Conservation (phyloP, 2,329 filamentous ascomycete species). For the Clarireedia homoeocarpa region DNA sequence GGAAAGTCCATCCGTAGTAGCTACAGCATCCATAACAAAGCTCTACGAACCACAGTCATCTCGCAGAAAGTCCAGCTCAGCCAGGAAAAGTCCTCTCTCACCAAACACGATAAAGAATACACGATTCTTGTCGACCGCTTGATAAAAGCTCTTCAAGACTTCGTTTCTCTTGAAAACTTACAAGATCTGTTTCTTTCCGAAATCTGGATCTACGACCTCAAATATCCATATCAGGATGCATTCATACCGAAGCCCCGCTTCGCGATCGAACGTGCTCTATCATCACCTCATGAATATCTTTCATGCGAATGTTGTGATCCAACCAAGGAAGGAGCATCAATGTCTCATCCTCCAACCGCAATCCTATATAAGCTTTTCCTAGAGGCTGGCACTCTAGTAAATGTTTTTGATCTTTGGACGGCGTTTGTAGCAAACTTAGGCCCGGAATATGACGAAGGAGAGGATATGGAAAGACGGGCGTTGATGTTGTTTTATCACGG, state of each 20-base stretch:
- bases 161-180: slow-evolving; percentile 32
- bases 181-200: slow-evolving; percentile 56
- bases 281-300: slow-evolving; percentile 69
- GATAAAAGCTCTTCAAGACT: slow-evolving; percentile 40
- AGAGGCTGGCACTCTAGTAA: slow-evolving; percentile 69
- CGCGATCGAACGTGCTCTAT: slow-evolving; percentile 63
- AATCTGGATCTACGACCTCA: slow-evolving; percentile 67
- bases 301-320: slow-evolving; percentile 60
- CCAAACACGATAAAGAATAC: slow-evolving; percentile 62
- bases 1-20: slow-evolving; percentile 58
- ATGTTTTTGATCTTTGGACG: slow-evolving; percentile 71
- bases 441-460: slow-evolving; percentile 22
- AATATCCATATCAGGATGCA: slow-evolving; percentile 61
- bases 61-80: slow-evolving; percentile 76
- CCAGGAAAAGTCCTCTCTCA: slow-evolving; percentile 63
- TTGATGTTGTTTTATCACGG: slow-evolving; percentile 78
- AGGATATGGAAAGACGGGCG: slow-evolving; percentile 45
- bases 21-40: slow-evolving; percentile 63
- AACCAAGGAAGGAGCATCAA: slow-evolving; percentile 41
- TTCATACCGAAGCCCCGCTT: slow-evolving; percentile 67
- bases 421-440: slow-evolving; percentile 60
- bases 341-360: slow-evolving; percentile 61
- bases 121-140: slow-evolving; percentile 56
- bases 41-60: slow-evolving; percentile 68
- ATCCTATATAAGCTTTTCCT: slow-evolving; percentile 73